Conservation (phyloP, 1,284 basidiomycete genomes). For the Microbotryomycetes sp. region DNA sequence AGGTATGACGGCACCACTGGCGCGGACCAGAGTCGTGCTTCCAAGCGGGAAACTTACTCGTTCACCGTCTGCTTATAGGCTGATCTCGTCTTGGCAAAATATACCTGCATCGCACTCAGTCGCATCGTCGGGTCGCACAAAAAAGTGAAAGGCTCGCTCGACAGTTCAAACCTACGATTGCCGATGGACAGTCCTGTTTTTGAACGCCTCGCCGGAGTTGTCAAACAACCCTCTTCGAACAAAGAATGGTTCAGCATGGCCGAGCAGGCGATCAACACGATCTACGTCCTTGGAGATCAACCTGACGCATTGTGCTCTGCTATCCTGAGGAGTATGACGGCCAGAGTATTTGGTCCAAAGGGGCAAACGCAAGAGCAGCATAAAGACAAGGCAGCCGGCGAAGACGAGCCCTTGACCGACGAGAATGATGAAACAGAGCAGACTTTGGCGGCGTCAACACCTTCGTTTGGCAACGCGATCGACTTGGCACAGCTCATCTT, state of each 20-base stretch:
- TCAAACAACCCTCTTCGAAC: constrained; percentile 68
- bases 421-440: neutral
- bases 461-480: constrained; percentile 61
- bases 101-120: constrained; percentile 88
- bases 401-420: neutral
- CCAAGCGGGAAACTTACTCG: too few species aligned
- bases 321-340: constrained; percentile 73
- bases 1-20: constrained; percentile 47
- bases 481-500: constrained; percentile 85
- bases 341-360: constrained; percentile 55
- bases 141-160: constrained; percentile 91
- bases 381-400: neutral
- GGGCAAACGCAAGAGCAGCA: constrained; percentile 9
- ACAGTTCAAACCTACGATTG: constrained; percentile 77
- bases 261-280: constrained; percentile 93
- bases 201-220: constrained; percentile 65
- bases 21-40: neutral
- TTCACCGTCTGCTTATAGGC: constrained; percentile 45
- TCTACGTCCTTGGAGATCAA: constrained; percentile 88
- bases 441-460: neutral
- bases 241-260: constrained; percentile 94
- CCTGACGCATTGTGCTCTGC: constrained; percentile 78
- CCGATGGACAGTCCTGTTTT: constrained; percentile 87
- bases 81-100: constrained; percentile 82
- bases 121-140: constrained; percentile 89